Evolutionary conservation across 805 yeast genomes (phyloP).

Genomic region (Wickerhamiella azymoides): DNA sequence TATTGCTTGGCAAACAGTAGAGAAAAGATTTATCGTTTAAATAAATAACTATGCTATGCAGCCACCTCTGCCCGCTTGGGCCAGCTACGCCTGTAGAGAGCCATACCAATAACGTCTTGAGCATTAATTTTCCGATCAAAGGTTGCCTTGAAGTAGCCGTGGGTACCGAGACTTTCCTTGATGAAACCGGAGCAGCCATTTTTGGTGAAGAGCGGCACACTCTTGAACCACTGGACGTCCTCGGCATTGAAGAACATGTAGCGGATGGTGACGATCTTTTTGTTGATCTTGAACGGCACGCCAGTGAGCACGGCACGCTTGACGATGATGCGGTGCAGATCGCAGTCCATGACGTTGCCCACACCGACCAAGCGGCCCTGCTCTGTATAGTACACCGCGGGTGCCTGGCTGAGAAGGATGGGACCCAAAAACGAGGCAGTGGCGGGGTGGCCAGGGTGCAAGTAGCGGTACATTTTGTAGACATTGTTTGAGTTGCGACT

Average conservation of each 20-base stretch:
- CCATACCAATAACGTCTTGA: slow-evolving; percentile 89
- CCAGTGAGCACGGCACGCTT: slow-evolving; percentile 87
- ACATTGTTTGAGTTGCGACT: slow-evolving; percentile 69
- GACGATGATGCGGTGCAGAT: slow-evolving; percentile 70
- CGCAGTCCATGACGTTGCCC: slow-evolving; percentile 80
- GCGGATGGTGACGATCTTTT: slow-evolving; percentile 76
- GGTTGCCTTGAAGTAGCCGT: slow-evolving; percentile 92
- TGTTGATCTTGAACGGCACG: slow-evolving; percentile 89
- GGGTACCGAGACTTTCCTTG: slow-evolving; percentile 93
- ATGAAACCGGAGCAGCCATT: slow-evolving; percentile 89
- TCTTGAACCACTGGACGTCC: slow-evolving; percentile 79
- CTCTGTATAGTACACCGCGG: slow-evolving; percentile 27
- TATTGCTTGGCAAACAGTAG: too few species aligned
- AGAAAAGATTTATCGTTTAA: not conserved
- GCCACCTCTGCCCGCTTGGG: slow-evolving; percentile 31
- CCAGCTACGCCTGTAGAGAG: slow-evolving; percentile 88
- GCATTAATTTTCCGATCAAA: slow-evolving; percentile 83
- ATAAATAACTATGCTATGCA: not conserved
- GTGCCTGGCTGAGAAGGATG: slow-evolving; percentile 54
- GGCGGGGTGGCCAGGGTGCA: slow-evolving; percentile 60
- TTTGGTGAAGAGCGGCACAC: slow-evolving; percentile 84
- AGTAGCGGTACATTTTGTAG: slow-evolving; percentile 69
- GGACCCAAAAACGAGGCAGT: slow-evolving; percentile 87
- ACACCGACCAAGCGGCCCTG: slow-evolving; percentile 54
- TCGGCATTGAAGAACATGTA: slow-evolving; percentile 93